Conservation (phyloP, 768 basidiomycete species). For the Chalciporus pseudorubinellus region DNA sequence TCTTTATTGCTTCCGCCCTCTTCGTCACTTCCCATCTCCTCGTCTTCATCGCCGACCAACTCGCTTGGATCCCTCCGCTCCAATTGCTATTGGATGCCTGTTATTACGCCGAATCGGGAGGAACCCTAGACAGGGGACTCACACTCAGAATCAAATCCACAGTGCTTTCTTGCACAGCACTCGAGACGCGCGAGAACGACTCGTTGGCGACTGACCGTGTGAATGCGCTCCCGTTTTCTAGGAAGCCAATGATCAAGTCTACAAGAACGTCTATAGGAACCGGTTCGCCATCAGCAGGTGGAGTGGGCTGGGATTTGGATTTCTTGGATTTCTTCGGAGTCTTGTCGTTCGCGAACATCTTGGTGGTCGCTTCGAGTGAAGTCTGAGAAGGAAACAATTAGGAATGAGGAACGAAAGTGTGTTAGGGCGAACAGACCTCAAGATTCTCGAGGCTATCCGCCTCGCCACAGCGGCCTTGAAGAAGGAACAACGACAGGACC, state of each 20-base stretch:
- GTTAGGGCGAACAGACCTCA: slow-evolving; percentile 45
- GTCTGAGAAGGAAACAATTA: slow-evolving; percentile 39
- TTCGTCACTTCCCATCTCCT: slow-evolving; percentile 42
- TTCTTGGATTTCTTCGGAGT: slow-evolving; percentile 43
- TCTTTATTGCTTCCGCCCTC: slow-evolving; percentile 37
- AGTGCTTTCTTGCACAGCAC: slow-evolving; percentile 63
- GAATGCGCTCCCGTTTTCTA: slow-evolving; percentile 82
- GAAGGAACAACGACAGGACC: slow-evolving; percentile 63
- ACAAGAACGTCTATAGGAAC: slow-evolving; percentile 82
- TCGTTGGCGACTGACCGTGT: slow-evolving; percentile 78
- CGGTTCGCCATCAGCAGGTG: slow-evolving; percentile 30
- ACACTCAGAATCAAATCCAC: slow-evolving; percentile 81
- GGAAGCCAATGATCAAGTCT: slow-evolving; percentile 85
- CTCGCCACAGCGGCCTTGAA: slow-evolving; percentile 70
- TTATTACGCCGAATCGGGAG: background rate
- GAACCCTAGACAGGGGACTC: slow-evolving; percentile 30
- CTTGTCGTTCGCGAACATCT: slow-evolving; percentile 46
- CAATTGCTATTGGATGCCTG: slow-evolving; percentile 64
- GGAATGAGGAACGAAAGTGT: background rate
- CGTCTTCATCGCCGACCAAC: slow-evolving; percentile 40
- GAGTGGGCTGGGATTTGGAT: slow-evolving; percentile 16
- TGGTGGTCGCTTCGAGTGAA: slow-evolving; percentile 56
- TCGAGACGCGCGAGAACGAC: slow-evolving; percentile 72
- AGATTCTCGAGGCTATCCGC: slow-evolving; percentile 59
- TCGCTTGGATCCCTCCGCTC: slow-evolving; percentile 66